phyloP scores from a whole-genome alignment of 495 filamentous ascomycete genomes.

The Penicillium silybi region DNA sequence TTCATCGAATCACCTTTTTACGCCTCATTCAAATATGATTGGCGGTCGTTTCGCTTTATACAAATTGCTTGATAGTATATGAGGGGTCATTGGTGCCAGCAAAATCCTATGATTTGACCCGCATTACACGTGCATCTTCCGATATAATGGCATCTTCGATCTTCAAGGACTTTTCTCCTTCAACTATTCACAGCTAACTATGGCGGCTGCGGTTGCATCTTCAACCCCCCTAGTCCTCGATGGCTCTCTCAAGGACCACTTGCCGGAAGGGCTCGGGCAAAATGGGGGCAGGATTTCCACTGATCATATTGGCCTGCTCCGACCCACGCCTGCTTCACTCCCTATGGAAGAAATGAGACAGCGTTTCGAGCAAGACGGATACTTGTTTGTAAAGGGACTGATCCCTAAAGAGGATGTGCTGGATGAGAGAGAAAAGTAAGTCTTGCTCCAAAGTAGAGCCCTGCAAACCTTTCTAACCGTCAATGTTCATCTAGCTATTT shows the following conservation, averaged over 20 bases:
- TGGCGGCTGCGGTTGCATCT: not conserved
- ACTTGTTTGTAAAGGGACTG: conserved; percentile 50
- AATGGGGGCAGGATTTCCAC: conserved; percentile 22
- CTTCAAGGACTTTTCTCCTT: not conserved
- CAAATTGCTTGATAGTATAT: not conserved
- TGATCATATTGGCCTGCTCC: conserved; percentile 9
- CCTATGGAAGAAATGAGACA: conserved; percentile 33
- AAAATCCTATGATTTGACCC: not conserved
- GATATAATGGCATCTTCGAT: not conserved
- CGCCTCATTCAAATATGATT: not conserved
- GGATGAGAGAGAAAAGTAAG: conserved; percentile 37
- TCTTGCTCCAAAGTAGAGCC: not conserved
- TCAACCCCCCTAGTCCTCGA: not conserved
- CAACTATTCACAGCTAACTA: not conserved
- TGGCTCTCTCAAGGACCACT: conserved; percentile 1
- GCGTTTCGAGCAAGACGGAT: conserved; percentile 45
- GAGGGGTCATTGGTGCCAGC: not conserved
- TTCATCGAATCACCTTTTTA: not conserved
- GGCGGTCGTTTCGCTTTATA: not conserved
- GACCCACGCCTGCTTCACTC: conserved; percentile 6
- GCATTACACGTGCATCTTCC: not conserved
- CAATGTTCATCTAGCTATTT: conserved; percentile 37
- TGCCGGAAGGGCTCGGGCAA: conserved; percentile 16
- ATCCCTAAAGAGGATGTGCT: conserved; percentile 49
- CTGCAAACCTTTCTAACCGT: not conserved